phyloP scores from a whole-genome alignment of 2,329 filamentous ascomycete genomes.

The Hymenoscyphus albidus region DNA sequence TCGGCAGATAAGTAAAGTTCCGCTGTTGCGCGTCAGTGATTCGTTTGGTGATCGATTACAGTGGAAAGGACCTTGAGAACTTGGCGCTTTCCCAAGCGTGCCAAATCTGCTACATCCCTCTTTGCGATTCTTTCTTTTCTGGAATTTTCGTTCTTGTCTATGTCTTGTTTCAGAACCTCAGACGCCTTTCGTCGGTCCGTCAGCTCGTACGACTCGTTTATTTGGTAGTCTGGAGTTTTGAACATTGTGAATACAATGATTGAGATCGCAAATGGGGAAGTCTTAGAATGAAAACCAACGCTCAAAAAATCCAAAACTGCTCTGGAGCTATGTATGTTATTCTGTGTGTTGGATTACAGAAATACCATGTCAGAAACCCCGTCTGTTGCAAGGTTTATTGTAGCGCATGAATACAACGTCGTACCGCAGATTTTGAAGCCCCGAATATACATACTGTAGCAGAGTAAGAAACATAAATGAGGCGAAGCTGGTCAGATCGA shows the following conservation, averaged over 20 bases:
- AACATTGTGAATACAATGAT: conserved; percentile 2
- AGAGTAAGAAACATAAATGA: neutral
- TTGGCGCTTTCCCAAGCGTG: conserved; percentile 4
- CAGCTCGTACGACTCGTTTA: conserved; percentile 5
- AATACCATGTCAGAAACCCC: neutral
- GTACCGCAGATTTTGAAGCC: neutral
- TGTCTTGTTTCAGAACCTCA: conserved; percentile 4
- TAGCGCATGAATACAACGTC: neutral
- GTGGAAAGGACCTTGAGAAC: conserved; percentile 1
- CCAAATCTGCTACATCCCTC: conserved; percentile 1
- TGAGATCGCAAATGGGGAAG: neutral
- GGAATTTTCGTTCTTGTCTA: neutral
- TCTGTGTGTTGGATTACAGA: neutral
- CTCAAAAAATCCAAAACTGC: neutral
- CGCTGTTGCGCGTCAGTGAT: neutral
- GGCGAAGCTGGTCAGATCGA: conserved; percentile 1
- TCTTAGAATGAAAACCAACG: neutral
- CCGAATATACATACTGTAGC: neutral
- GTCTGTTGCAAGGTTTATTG: neutral
- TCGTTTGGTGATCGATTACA: neutral
- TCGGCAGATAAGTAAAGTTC: conserved; percentile 3
- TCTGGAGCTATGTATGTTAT: neutral
- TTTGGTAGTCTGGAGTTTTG: conserved; percentile 4
- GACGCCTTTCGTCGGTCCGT: conserved; percentile 4
- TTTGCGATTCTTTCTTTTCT: conserved; percentile 6